Evolutionary conservation across 192 early-diverging fungal species (phyloP).

Genomic region (Dissophora globulifera): DNA sequence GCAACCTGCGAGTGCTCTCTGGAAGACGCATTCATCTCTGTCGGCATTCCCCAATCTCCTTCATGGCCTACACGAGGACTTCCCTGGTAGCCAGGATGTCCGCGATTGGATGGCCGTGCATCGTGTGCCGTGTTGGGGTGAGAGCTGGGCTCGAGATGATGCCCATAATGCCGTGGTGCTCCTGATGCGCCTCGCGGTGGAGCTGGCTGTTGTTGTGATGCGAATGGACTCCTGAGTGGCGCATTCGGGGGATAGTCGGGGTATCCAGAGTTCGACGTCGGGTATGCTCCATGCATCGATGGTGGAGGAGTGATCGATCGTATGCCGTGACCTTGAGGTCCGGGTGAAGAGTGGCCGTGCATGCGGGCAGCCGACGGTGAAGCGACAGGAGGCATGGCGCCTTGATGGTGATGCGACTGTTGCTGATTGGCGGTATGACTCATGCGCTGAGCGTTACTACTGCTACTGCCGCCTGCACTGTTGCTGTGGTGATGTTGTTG

Average conservation of each 20-base stretch:
- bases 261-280: constrained; percentile 2
- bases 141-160: not conserved
- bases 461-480: not conserved
- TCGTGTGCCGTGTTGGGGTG: not conserved
- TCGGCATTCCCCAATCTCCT: not conserved
- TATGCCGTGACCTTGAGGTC: constrained; percentile 8
- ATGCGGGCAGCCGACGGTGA: constrained; percentile 6
- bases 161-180: not conserved
- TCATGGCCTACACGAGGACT: not conserved
- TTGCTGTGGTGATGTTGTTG: constrained; percentile 1
- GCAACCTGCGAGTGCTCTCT: not conserved
- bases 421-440: constrained; percentile 22
- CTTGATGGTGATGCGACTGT: constrained; percentile 4
- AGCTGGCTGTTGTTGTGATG: constrained; percentile 1
- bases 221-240: constrained; percentile 12
- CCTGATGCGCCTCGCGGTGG: not conserved
- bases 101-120: not conserved
- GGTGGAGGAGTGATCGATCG: constrained; percentile 32
- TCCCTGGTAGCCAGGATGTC: not conserved
- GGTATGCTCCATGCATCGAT: constrained; percentile 2
- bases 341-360: constrained; percentile 19
- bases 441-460: constrained; percentile 5
- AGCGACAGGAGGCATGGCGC: constrained; percentile 7
- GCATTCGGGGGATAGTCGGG: constrained; percentile 4
- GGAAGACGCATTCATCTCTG: not conserved